phyloP scores from a whole-genome alignment of 352 stramenopile species.

The Thraustochytrium sp. region DNA sequence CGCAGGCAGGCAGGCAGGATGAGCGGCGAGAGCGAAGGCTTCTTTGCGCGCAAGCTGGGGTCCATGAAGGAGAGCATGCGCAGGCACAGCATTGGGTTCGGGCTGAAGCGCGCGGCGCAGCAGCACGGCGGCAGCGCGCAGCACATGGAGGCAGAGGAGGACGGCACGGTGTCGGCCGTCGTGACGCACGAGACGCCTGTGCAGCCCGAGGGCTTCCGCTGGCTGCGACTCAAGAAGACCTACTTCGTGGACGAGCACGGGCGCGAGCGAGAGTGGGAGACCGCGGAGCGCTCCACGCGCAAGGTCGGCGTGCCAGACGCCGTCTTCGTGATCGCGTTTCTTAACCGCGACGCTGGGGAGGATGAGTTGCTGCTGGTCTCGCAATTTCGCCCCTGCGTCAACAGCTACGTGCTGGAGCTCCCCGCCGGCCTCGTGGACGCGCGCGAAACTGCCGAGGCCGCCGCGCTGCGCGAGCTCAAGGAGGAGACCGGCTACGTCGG shows the following conservation, averaged over 20 bases:
- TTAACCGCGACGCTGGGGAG: not conserved
- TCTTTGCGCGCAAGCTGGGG: not conserved
- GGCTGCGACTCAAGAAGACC: conserved; percentile 15
- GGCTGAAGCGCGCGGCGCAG: too few species aligned
- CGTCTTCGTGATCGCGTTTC: conserved; percentile 24
- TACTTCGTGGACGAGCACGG: conserved; percentile 16
- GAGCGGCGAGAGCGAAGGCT: not conserved
- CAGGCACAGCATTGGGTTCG: not conserved
- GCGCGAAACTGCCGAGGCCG: conserved; percentile 62
- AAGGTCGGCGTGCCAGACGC: not conserved
- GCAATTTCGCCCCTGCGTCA: conserved; percentile 78
- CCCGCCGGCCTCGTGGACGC: conserved; percentile 81
- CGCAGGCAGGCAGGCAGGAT: not conserved
- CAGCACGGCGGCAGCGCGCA: not conserved
- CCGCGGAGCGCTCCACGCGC: conserved; percentile 14
- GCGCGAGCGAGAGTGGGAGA: conserved; percentile 18
- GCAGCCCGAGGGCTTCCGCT: conserved; percentile 11
- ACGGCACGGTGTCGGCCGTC: not conserved
- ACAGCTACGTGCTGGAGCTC: conserved; percentile 76
- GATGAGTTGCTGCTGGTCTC: conserved; percentile 67
- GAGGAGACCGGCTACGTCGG: conserved; percentile 81
- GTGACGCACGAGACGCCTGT: not conserved
- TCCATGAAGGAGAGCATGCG: not conserved
- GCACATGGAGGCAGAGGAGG: not conserved
- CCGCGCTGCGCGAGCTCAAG: conserved; percentile 69